Evolutionary conservation across 495 filamentous ascomycete genomes (phyloP).

Genomic region (Penicillium paxilli): DNA sequence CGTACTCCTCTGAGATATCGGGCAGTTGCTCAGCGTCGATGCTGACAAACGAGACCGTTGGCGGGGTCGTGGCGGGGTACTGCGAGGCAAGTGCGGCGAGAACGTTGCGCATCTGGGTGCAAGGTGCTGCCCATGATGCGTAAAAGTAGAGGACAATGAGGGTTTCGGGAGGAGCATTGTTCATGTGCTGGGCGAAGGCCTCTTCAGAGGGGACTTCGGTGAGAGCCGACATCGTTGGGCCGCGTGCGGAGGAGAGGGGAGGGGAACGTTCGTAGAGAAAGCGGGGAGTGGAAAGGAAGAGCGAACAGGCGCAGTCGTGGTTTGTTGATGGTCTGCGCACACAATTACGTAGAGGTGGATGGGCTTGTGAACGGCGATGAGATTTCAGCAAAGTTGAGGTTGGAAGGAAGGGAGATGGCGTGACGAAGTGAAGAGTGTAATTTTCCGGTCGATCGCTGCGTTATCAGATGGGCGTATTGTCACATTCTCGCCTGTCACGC

Average conservation of each 20-base stretch:
- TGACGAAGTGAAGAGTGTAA: conserved; percentile 26
- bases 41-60: conserved; percentile 74
- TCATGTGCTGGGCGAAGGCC: conserved; percentile 65
- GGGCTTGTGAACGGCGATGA: not conserved
- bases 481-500: not conserved
- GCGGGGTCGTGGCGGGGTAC: conserved; percentile 66
- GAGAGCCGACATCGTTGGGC: conserved; percentile 64
- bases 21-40: conserved; percentile 88
- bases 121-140: conserved; percentile 95
- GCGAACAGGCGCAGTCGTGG: not conserved
- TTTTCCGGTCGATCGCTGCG: conserved; percentile 23
- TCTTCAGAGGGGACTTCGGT: conserved; percentile 68
- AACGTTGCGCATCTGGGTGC: conserved; percentile 88
- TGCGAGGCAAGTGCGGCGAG: conserved; percentile 80
- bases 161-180: conserved; percentile 62
- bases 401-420: conserved; percentile 22
- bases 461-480: conserved; percentile 30
- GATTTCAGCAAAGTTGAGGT: conserved; percentile 4
- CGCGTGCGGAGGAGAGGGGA: conserved; percentile 10
- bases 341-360: not conserved
- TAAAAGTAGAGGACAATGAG: conserved; percentile 89
- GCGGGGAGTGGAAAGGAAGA: not conserved
- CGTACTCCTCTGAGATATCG: conserved; percentile 84
- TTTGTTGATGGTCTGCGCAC: not conserved
- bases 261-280: conserved; percentile 12